Base-by-base conservation (phyloP, 1,284 basidiomycete genomes). In the Hymenochaete sp. region DNA sequence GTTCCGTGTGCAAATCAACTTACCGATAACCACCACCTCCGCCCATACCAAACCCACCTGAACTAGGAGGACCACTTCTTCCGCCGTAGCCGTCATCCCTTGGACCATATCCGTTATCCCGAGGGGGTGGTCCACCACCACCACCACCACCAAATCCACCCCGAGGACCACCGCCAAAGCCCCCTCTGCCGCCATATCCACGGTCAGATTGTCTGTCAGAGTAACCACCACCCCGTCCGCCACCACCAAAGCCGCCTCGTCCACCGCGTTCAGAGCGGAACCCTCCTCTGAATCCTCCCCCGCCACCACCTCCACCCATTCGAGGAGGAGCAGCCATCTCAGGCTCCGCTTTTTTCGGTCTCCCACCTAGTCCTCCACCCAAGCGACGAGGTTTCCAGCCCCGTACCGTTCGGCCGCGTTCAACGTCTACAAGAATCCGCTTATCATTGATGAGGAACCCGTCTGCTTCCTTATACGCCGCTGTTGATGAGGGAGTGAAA, bases 381-480 rank as follows among this genome's bases (percentile, higher is more conserved):
- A 98, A 70, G 47, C 93, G 79, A 49, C 88, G 84, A 4, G 96
- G 96, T 61, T 97, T 97, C 96, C 96, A 99, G 5, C 93, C 96
- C 52, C 95, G 83, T 22, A 99, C 96, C 1, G 96, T 98, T 41
- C 95, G 80, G 5, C 96, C 96, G 36, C 96, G 82, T 66, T 99
- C 96, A 44, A 99, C 95, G 60, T 99, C 96, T 42, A 99, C 95
- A 33, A 98, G 72, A 51, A 98, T 92, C 52, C 88, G 75, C 60
- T 96, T 93, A 57, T 91, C 91, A 72, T 92, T 86, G 56, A 99
- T 92, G 52, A 91, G 87, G 38, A 98, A 75, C 11, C 93, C 91
- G 58, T 98, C 95, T n/a, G 93, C 96, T 61, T 98, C 95, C 68
- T 98, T 98, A 75, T 98, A 99, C 8, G 95, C 96, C 51, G 93